Evolutionary conservation across 2,329 filamentous ascomycete genomes (phyloP), one percentile per base, ranked within the genome.

Genomic region (Pestalotiopsis sp.): DNA sequence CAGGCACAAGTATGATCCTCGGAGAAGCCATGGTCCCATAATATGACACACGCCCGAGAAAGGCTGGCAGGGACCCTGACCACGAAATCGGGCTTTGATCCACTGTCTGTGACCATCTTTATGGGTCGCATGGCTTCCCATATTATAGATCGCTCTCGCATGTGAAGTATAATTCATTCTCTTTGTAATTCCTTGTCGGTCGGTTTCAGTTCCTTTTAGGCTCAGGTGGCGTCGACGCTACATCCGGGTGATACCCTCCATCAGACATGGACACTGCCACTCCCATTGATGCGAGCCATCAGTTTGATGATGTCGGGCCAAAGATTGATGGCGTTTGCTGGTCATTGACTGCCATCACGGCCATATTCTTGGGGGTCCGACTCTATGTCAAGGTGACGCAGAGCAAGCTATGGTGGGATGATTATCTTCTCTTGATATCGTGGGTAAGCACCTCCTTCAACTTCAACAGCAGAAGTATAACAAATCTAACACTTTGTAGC

Each of bases 331-430:
- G 66, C 3, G 27, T 66, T 4, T 63, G 61, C 63, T 70, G 69
- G 66, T 25, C 69, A 23, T 49, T 70, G 62, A 67, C 66, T 11
- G 66, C 20, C 39, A 9, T 70, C 31, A 38, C 69, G 14, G 66
- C 57, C 41, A 12, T 68, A 11, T 70, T 70, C 49, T 57, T 68
- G 6, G 52, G 41, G 4, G 36, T 58, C 12, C 61, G 69, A 17
- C 20, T 70, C 17, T 70, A 70, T 14, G 49, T 67, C 45, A 68
- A 58, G 45, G 3, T 20, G 11, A 63, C 66, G 1, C 41, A 23
- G 12, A 56, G 36, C 31, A 62, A 65, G 39, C 25, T 68, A 23
- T 68, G 69, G 69, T 70, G 66, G 65, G 69, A 70, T 41, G 69
- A 68, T 38, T 58, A 66, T 31, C 20, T 70, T 4, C 58, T 70